Evolutionary conservation across 2,329 filamentous ascomycete species (phyloP).

Genomic region (Diplodia corticola): DNA sequence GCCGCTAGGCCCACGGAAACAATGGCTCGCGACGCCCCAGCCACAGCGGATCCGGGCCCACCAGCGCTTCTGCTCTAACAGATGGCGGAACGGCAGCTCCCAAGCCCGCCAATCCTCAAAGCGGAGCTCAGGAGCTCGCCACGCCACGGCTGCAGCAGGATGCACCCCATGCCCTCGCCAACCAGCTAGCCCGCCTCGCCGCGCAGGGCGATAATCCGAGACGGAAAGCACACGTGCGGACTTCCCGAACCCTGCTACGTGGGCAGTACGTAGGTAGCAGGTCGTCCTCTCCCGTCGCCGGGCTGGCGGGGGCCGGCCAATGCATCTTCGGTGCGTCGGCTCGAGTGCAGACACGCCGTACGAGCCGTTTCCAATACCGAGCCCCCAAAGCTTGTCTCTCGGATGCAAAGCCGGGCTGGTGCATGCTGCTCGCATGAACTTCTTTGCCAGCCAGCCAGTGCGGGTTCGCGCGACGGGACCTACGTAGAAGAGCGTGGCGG

Average conservation of each 20-base stretch:
- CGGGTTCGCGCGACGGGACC: too few relatives aligned
- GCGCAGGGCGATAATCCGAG: not conserved
- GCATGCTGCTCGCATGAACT: not conserved
- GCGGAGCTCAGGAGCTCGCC: constrained; percentile 13
- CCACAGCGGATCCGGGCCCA: constrained; percentile 11
- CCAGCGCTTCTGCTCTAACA: not conserved
- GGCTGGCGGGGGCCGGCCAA: not conserved
- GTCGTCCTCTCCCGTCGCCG: not conserved
- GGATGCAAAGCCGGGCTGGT: not conserved
- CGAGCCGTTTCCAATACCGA: constrained; percentile 8
- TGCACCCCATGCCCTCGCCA: constrained; percentile 1
- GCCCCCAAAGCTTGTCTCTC: constrained; percentile 4
- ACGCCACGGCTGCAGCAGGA: constrained; percentile 1
- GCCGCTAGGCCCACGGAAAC: constrained; percentile 13
- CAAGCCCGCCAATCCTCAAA: not conserved
- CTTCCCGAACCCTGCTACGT: too few relatives aligned
- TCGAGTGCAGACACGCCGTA: not conserved
- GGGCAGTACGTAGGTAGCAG: too few relatives aligned
- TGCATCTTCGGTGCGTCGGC: not conserved
- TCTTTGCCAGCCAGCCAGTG: not conserved
- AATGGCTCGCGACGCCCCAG: constrained; percentile 11
- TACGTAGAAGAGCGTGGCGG: not conserved
- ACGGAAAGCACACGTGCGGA: too few relatives aligned
- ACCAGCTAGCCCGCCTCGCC: not conserved
- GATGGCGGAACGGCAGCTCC: not conserved